Percentiles rank a stretch among this genome's conserved stretches.
These are phyloP conservation scores for Pseudogymnoascus sp. DNA, from an alignment of 2,329 filamentous ascomycete genomes.

Conservation along the genomic window DNA sequence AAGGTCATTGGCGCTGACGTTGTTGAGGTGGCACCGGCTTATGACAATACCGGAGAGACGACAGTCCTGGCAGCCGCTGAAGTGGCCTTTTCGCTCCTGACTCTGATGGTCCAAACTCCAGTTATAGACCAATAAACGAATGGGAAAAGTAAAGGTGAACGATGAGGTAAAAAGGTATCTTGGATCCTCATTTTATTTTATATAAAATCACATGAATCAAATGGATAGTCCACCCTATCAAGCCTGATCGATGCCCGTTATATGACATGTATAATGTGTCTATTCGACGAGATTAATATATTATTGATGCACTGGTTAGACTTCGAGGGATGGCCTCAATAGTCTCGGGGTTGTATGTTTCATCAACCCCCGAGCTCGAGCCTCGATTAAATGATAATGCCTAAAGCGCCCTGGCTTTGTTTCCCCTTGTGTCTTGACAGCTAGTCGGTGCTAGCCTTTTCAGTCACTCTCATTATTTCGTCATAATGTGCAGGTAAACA, in stretches of 20 bases:
- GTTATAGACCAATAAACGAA: slow-evolving; percentile 14
- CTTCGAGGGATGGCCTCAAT: not conserved
- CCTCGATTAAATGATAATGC: not conserved
- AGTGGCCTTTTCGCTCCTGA: slow-evolving; percentile 38
- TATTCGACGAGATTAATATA: not conserved
- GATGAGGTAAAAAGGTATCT: not conserved
- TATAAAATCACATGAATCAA: not conserved
- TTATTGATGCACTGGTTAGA: not conserved
- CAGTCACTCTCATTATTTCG: not conserved
- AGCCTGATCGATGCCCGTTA: not conserved
- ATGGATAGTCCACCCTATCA: not conserved
- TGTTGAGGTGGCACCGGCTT: slow-evolving; percentile 55
- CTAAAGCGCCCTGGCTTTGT: not conserved
- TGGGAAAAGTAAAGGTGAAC: not conserved
- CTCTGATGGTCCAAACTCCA: slow-evolving; percentile 35
- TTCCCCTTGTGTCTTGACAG: not conserved
- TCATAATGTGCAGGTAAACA: not conserved
- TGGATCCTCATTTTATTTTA: not conserved
- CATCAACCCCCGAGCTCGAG: not conserved
- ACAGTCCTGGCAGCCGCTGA: slow-evolving; percentile 45
- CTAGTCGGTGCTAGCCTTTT: too few species aligned
- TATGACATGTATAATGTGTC: not conserved
- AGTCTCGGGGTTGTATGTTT: not conserved
- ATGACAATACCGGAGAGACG: slow-evolving; percentile 53
- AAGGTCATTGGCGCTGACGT: slow-evolving; percentile 54